These are phyloP conservation scores for Jasminum sambac DNA, from an alignment of 257 asterid species.

Conservation along the genomic window DNA sequence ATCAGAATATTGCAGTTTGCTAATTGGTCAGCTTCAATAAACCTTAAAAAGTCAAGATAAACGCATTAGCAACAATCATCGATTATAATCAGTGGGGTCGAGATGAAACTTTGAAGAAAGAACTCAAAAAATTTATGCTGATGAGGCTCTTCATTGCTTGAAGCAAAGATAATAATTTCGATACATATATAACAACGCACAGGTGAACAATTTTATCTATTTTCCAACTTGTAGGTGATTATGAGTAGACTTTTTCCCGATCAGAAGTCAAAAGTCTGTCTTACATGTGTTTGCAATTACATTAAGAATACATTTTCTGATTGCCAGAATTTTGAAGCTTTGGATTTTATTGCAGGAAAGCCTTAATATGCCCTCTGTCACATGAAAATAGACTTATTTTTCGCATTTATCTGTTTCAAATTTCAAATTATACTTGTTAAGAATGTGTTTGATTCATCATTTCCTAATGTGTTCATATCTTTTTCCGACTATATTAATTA, in stretches of 20 bases:
- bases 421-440: too few relatives aligned
- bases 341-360: too few relatives aligned
- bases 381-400: too few relatives aligned
- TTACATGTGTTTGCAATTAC: background rate
- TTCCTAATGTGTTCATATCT: too few relatives aligned
- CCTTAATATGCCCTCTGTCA: too few relatives aligned
- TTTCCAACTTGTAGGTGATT: conserved; percentile 25
- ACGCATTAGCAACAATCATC: background rate
- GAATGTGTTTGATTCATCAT: too few relatives aligned
- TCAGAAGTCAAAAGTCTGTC: conserved; percentile 12
- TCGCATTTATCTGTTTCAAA: too few relatives aligned
- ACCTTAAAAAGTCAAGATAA: background rate
- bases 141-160: conserved; percentile 2
- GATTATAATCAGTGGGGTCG: conserved; percentile 27
- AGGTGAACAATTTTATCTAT: conserved; percentile 26
- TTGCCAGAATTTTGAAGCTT: background rate
- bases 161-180: conserved; percentile 32
- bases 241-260: conserved; percentile 8
- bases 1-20: background rate
- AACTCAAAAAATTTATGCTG: conserved; percentile 18
- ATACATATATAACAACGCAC: background rate
- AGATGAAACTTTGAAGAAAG: conserved; percentile 33
- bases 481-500: too few relatives aligned
- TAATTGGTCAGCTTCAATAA: background rate
- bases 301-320: background rate